Evolutionary conservation across 805 yeast species (phyloP).

Genomic region (Helenozyma rhizophorensis): DNA sequence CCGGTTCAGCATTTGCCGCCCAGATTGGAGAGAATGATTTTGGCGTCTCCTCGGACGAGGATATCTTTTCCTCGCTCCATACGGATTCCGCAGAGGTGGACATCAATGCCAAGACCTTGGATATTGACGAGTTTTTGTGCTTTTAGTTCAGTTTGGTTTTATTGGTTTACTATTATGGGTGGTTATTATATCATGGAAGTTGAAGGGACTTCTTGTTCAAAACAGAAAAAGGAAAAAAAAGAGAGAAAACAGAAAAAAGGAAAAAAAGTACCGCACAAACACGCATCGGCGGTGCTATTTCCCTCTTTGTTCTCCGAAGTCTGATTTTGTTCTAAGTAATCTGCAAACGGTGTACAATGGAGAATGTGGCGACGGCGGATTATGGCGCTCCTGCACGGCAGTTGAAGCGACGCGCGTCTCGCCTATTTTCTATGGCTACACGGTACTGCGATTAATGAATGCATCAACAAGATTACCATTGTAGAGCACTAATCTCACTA

Average conservation of each 20-base stretch:
- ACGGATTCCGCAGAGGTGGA: conserved; percentile 1
- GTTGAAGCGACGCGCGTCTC: conserved; percentile 13
- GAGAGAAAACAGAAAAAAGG: conserved; percentile 4
- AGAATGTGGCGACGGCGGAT: background rate
- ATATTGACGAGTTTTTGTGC: conserved; percentile 32
- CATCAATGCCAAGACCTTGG: too few relatives aligned
- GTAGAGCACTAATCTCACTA: background rate
- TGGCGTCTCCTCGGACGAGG: too few relatives aligned
- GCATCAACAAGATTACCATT: background rate
- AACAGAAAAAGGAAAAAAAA: conserved; percentile 10
- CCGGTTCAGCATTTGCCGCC: conserved; percentile 11
- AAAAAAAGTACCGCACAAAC: too few relatives aligned
- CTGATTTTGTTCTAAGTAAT: too few relatives aligned
- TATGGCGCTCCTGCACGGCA: conserved; percentile 10
- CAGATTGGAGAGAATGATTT: too few relatives aligned
- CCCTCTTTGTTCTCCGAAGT: too few relatives aligned
- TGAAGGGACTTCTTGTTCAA: too few relatives aligned
- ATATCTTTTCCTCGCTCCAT: too few relatives aligned
- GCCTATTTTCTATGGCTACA: too few relatives aligned
- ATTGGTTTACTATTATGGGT: conserved; percentile 6
- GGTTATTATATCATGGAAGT: conserved; percentile 2
- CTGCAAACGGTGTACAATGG: too few relatives aligned
- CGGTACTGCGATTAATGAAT: too few relatives aligned
- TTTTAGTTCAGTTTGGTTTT: conserved; percentile 17
- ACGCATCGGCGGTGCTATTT: too few relatives aligned